Base-by-base conservation (phyloP, 805 yeast species). In the Saccharomycopsis olivae region DNA sequence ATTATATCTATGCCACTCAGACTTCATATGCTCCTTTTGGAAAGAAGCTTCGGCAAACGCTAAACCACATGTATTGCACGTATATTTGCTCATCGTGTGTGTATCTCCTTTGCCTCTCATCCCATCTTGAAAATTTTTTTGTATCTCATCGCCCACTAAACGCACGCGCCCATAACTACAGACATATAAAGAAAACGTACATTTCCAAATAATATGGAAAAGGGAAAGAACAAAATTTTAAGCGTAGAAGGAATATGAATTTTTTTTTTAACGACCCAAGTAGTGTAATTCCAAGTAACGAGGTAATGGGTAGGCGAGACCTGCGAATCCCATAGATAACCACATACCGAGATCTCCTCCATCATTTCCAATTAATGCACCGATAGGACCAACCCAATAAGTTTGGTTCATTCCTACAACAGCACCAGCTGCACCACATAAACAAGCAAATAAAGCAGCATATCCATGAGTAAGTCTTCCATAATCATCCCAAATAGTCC, bases 1-100 rank as follows among this genome's bases (percentile, higher is more conserved):
- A 56, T 92, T 92, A 60, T 92, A 92, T 53, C 97, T 73, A 60
- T 92, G 98, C 98, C 98, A 92, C 47, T 92, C 98, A 2, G 95
- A 75, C 56, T 84, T 85, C 98, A 92, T 92, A 57, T 92, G 98
- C 38, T 66, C 63, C 51, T 97, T 70, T 62, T 92, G 98, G 53
- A 73, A 73, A 39, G 73, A 82, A 2, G 94, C 75, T 9, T 74
- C 61, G 20, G 78, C 73, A 52, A 92, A 92, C 37, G 77, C 78
- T 48, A 89, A 68, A 20, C 74, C 78, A 59, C 98, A 92, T 18
- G 95, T 78, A 57, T 87, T 84, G 66, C 98, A 92, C 5, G 97
- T 87, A 52, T 23, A 41, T 16, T 25, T 8, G 27, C 36, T 23
- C 44, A 40, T 40, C 15, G 9, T 27, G 17, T 27, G 29, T n/a